Evolutionary conservation across 1,284 basidiomycete genomes (phyloP).

Genomic region (Trametes hirsuta): DNA sequence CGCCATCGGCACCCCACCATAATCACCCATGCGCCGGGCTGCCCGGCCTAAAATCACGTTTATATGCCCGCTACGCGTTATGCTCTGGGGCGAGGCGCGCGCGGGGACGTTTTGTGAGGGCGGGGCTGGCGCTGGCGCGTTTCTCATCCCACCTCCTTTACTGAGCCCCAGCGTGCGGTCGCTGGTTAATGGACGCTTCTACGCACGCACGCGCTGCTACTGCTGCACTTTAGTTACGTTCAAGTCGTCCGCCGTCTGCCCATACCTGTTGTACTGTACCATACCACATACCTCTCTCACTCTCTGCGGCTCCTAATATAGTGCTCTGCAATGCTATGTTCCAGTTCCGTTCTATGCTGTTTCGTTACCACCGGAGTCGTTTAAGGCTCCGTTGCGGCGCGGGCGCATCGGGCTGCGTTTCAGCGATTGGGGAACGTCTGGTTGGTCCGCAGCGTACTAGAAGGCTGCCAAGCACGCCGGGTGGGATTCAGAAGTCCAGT

Average conservation of each 20-base stretch:
- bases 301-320: too few species aligned
- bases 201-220: not conserved
- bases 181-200: conserved; percentile 3
- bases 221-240: not conserved
- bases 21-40: too few species aligned
- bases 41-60: not conserved
- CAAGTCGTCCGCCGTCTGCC: not conserved
- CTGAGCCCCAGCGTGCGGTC: not conserved
- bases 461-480: too few species aligned
- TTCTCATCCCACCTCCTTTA: not conserved
- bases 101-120: not conserved
- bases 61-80: not conserved
- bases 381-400: too few species aligned
- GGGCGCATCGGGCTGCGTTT: too few species aligned
- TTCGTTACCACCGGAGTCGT: too few species aligned
- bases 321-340: too few species aligned
- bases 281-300: conserved; percentile 1
- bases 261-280: conserved; percentile 17
- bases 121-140: not conserved
- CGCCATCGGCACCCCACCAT: not conserved
- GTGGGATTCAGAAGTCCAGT: too few species aligned
- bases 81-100: conserved; percentile 8
- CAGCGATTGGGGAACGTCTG: too few species aligned
- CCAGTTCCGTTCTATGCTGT: too few species aligned
- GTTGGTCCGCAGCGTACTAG: too few species aligned